Evolutionary conservation across 2,329 filamentous ascomycete genomes (phyloP).

Genomic region (Teratosphaeria nubilosa): DNA sequence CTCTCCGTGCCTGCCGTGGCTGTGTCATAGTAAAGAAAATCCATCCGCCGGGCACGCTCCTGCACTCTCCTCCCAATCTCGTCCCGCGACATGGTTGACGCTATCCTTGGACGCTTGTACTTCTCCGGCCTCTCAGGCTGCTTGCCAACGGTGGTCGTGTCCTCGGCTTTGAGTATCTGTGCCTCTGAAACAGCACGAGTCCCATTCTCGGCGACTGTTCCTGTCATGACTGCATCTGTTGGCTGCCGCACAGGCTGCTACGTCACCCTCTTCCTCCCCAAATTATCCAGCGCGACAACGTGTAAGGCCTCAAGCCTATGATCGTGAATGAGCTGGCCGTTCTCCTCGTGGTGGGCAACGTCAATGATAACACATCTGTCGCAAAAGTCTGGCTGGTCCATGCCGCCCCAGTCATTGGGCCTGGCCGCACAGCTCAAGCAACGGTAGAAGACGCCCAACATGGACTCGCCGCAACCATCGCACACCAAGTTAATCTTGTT

Average conservation of each 20-base stretch:
- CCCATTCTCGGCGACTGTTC: not conserved
- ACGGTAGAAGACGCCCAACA: conserved; percentile 8
- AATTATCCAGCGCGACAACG: not conserved
- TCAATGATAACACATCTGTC: not conserved
- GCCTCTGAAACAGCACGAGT: not conserved
- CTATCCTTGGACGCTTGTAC: not conserved
- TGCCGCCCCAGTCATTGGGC: not conserved
- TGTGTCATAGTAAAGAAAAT: not conserved
- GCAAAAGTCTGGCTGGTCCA: not conserved
- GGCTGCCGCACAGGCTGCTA: not conserved
- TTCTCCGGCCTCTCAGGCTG: not conserved
- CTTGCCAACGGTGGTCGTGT: not conserved
- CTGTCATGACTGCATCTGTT: not conserved
- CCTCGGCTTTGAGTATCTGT: not conserved
- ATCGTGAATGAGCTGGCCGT: not conserved
- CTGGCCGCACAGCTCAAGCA: conserved; percentile 2
- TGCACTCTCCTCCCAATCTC: not conserved
- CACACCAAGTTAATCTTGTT: not conserved
- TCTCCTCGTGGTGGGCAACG: not conserved
- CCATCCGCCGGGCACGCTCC: not conserved
- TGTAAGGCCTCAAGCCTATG: not conserved
- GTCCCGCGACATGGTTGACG: not conserved
- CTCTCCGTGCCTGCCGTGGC: not conserved
- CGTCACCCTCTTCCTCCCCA: not conserved
- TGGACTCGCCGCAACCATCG: not conserved